Percentiles rank a stretch among this genome's conserved stretches.
phyloP scores from a whole-genome alignment of 805 yeast species.

The Sugiyamaella lignohabitans region DNA sequence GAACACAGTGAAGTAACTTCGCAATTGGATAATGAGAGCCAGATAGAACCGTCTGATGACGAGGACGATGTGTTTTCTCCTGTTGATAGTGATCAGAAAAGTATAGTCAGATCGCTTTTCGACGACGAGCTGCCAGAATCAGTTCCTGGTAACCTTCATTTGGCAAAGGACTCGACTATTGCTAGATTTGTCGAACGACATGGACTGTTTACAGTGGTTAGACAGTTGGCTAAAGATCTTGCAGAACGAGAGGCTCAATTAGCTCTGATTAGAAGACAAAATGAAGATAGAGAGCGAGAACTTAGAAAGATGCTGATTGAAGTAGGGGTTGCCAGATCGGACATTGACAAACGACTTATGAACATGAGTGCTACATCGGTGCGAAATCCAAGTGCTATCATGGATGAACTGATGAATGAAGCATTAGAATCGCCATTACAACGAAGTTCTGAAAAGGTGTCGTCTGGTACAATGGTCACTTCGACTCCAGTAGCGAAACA shows the following conservation, averaged over 20 bases:
- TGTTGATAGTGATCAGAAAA: neutral
- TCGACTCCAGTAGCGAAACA: slow-evolving; percentile 1
- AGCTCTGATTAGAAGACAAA: slow-evolving; percentile 31
- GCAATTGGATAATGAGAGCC: neutral
- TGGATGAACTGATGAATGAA: slow-evolving; percentile 22
- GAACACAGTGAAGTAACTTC: neutral
- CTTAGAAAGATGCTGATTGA: slow-evolving; percentile 25
- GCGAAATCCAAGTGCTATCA: slow-evolving; percentile 17
- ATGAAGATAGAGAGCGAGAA: slow-evolving; percentile 29
- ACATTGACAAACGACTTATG: slow-evolving; percentile 25
- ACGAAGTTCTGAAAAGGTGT: neutral
- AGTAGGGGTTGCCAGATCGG: slow-evolving; percentile 25
- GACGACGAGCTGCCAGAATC: slow-evolving; percentile 20
- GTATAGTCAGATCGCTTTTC: slow-evolving; percentile 16
- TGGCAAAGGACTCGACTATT: slow-evolving; percentile 30
- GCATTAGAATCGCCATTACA: slow-evolving; percentile 15
- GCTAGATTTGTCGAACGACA: slow-evolving; percentile 30
- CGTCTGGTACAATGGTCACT: no score
- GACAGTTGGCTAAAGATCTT: slow-evolving; percentile 44
- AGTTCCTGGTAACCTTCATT: slow-evolving; percentile 35
- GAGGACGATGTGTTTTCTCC: neutral
- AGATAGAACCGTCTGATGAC: neutral
- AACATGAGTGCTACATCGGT: slow-evolving; percentile 19
- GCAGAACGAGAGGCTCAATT: slow-evolving; percentile 44
- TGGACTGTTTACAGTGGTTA: slow-evolving; percentile 35